These are phyloP conservation scores for Wickerhamomyces subpelliculosus DNA, from an alignment of 805 yeast species.

Conservation along the genomic window DNA sequence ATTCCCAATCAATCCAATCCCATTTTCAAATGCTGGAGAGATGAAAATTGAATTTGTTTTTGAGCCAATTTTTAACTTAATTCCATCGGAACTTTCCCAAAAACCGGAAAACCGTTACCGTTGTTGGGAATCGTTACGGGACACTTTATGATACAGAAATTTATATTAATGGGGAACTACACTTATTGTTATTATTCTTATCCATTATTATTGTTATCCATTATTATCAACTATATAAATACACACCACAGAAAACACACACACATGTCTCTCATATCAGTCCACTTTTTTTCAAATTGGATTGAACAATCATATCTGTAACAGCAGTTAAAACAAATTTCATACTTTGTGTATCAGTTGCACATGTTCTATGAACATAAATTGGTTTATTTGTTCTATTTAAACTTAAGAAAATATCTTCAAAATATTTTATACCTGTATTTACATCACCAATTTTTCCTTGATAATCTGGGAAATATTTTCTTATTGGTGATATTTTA, in stretches of 20 bases:
- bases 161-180: too few relatives aligned
- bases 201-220: neutral
- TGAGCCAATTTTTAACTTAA: too few relatives aligned
- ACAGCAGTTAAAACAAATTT: constrained; percentile 86
- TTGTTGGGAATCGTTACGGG: too few relatives aligned
- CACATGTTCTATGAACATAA: constrained; percentile 90
- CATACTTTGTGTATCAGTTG: constrained; percentile 89
- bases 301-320: constrained; percentile 83
- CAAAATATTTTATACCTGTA: constrained; percentile 67
- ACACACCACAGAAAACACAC: neutral
- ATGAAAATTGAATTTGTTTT: too few relatives aligned
- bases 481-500: constrained; percentile 52
- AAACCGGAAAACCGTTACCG: too few relatives aligned
- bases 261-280: constrained; percentile 35
- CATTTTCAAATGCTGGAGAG: too few relatives aligned
- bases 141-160: too few relatives aligned
- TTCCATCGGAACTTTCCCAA: too few relatives aligned
- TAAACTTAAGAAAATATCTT: constrained; percentile 52
- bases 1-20: too few relatives aligned
- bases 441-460: constrained; percentile 61
- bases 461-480: constrained; percentile 71
- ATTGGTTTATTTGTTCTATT: constrained; percentile 66
- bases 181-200: too few relatives aligned
- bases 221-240: too few relatives aligned
- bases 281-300: constrained; percentile 74